Evolutionary conservation across 768 basidiomycete species (phyloP).

Genomic region (Pleurotus tuber-regium): DNA sequence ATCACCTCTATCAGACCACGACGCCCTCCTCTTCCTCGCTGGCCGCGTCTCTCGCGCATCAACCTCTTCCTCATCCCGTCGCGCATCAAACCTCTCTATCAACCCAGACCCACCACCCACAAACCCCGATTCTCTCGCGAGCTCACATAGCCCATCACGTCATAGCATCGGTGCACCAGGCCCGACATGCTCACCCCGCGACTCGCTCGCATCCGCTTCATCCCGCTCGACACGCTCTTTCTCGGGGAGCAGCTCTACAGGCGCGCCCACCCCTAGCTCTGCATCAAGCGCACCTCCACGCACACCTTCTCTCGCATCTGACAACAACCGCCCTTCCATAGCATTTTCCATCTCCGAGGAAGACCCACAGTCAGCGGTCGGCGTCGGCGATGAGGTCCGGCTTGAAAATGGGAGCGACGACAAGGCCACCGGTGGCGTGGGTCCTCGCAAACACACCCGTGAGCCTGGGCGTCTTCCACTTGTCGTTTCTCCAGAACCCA

Average conservation of each 20-base stretch:
- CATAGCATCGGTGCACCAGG: too few species aligned
- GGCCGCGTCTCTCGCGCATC: constrained; percentile 7
- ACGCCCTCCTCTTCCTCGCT: constrained; percentile 9
- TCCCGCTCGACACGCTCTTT: constrained; percentile 8
- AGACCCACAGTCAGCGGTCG: too few species aligned
- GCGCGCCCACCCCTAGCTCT: constrained; percentile 11
- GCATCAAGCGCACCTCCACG: constrained; percentile 5
- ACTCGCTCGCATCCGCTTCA: constrained; percentile 8
- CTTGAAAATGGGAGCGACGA: too few species aligned
- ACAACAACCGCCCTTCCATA: too few species aligned
- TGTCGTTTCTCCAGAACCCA: background rate
- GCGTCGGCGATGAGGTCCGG: too few species aligned
- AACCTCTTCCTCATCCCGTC: background rate
- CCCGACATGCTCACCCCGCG: background rate
- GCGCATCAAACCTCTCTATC: background rate
- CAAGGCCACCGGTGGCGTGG: too few species aligned
- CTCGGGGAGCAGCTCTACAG: constrained; percentile 1
- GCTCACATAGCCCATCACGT: too few species aligned
- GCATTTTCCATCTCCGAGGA: constrained; percentile 26
- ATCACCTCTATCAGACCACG: constrained; percentile 9
- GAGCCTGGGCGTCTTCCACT: background rate
- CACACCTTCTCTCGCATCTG: too few species aligned
- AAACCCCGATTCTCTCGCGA: constrained; percentile 42
- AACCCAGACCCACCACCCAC: constrained; percentile 37
- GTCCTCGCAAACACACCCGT: too few species aligned